Evolutionary conservation across 495 filamentous ascomycete species (phyloP).

Genomic region (Hyphodiscus hymeniophilus): DNA sequence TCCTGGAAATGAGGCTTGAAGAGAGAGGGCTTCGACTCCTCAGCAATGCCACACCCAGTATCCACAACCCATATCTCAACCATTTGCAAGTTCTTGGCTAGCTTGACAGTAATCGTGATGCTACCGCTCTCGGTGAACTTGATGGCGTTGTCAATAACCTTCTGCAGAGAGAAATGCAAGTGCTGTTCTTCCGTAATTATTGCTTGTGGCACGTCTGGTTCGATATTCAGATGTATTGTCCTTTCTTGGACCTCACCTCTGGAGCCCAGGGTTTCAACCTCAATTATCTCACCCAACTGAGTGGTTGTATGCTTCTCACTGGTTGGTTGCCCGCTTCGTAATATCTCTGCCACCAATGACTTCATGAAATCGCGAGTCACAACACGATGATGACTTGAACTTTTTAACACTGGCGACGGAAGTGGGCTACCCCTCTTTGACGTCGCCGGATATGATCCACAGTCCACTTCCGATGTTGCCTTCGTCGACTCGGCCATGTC

Average conservation of each 20-base stretch:
- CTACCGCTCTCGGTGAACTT: slow-evolving; percentile 69
- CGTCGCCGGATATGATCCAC: background rate
- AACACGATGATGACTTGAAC: slow-evolving; percentile 40
- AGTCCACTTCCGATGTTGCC: slow-evolving; percentile 2
- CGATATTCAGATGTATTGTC: slow-evolving; percentile 60
- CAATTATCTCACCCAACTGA: slow-evolving; percentile 57
- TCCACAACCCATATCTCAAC: slow-evolving; percentile 55
- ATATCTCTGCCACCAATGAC: slow-evolving; percentile 59
- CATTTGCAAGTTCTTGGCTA: slow-evolving; percentile 32
- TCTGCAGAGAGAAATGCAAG: slow-evolving; percentile 53
- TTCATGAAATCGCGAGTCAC: slow-evolving; percentile 59
- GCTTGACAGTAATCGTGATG: slow-evolving; percentile 50
- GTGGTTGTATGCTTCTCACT: slow-evolving; percentile 53
- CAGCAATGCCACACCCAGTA: slow-evolving; percentile 66
- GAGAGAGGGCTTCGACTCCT: slow-evolving; percentile 58
- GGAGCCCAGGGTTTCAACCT: slow-evolving; percentile 50
- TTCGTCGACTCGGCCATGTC: background rate
- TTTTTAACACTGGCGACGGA: slow-evolving; percentile 15
- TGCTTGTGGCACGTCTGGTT: slow-evolving; percentile 54
- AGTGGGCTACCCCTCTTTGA: background rate
- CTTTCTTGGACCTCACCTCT: slow-evolving; percentile 51
- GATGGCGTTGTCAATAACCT: slow-evolving; percentile 70
- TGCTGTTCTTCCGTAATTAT: slow-evolving; percentile 41
- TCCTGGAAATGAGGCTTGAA: slow-evolving; percentile 71
- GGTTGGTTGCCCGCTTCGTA: slow-evolving; percentile 65